Conservation (phyloP, 176 grass and related monocot species). For the Ampelocalamus luodianensis region DNA sequence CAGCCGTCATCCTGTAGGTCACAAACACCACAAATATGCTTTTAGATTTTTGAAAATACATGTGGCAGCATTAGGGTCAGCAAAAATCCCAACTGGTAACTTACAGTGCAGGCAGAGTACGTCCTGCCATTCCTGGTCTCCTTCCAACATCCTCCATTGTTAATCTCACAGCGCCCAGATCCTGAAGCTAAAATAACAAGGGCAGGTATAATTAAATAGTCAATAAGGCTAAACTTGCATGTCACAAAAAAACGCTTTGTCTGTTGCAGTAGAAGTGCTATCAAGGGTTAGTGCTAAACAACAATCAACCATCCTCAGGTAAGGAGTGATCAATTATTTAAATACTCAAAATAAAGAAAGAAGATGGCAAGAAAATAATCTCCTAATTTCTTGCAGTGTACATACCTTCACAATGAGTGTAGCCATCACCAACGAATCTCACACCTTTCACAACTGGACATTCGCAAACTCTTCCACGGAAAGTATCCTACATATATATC, state of each 20-base stretch:
- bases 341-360: background rate
- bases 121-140: conserved; percentile 65
- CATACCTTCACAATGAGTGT: conserved; percentile 91
- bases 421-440: conserved; percentile 94
- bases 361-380: background rate
- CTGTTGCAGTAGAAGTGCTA: too few relatives aligned
- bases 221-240: too few relatives aligned
- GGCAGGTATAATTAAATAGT: background rate
- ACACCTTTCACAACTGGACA: conserved; percentile 80
- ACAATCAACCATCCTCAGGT: too few relatives aligned
- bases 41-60: conserved; percentile 7
- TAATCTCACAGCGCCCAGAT: conserved; percentile 82
- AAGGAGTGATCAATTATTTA: background rate
- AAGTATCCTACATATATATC: conserved; percentile 77
- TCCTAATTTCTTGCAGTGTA: background rate
- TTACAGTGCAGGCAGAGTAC: conserved; percentile 85
- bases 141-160: conserved; percentile 97
- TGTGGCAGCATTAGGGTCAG: conserved; percentile 9
- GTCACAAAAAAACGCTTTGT: conserved; percentile 3
- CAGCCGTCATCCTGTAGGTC: conserved; percentile 78
- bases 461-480: conserved; percentile 85
- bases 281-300: too few relatives aligned
- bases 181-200: conserved; percentile 68
- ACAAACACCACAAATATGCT: conserved; percentile 5
- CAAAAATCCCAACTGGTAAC: conserved; percentile 25